Evolutionary conservation across 1,284 basidiomycete species (phyloP).

Genomic region (Ceraceosorus bombacis): DNA sequence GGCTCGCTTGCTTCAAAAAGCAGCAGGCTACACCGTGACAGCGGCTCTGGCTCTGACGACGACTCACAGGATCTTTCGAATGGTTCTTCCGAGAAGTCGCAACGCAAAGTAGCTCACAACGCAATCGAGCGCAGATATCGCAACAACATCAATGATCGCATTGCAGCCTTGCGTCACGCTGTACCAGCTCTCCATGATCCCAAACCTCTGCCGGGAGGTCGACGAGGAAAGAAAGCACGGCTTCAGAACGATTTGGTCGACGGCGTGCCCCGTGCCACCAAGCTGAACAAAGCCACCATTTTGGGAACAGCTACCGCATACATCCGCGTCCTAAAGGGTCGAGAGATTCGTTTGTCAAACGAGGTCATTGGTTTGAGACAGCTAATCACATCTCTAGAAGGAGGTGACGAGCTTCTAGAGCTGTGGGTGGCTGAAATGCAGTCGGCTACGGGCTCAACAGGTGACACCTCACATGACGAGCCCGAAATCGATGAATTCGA

Average conservation of each 20-base stretch:
- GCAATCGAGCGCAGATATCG: conserved; percentile 45
- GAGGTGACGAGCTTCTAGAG: conserved; percentile 43
- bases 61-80: conserved; percentile 1
- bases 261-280: conserved; percentile 45
- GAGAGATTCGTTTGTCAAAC: conserved; percentile 36
- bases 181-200: conserved; percentile 63
- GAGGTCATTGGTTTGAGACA: conserved; percentile 38
- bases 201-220: conserved; percentile 28
- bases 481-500: conserved; percentile 26
- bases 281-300: conserved; percentile 47
- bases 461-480: conserved; percentile 18
- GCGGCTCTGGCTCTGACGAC: conserved; percentile 8
- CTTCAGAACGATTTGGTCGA: conserved; percentile 40
- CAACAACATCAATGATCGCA: conserved; percentile 47
- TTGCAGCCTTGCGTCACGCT: conserved; percentile 57
- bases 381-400: conserved; percentile 38
- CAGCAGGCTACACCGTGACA: not conserved
- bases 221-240: conserved; percentile 21
- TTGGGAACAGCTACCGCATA: conserved; percentile 46
- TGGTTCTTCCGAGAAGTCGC: conserved; percentile 3
- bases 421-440: conserved; percentile 42
- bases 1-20: conserved; percentile 5
- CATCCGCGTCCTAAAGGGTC: conserved; percentile 43
- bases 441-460: conserved; percentile 25
- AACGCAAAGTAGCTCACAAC: conserved; percentile 44